Evolutionary conservation across 495 filamentous ascomycete species (phyloP).

Genomic region (Neurospora sp.): DNA sequence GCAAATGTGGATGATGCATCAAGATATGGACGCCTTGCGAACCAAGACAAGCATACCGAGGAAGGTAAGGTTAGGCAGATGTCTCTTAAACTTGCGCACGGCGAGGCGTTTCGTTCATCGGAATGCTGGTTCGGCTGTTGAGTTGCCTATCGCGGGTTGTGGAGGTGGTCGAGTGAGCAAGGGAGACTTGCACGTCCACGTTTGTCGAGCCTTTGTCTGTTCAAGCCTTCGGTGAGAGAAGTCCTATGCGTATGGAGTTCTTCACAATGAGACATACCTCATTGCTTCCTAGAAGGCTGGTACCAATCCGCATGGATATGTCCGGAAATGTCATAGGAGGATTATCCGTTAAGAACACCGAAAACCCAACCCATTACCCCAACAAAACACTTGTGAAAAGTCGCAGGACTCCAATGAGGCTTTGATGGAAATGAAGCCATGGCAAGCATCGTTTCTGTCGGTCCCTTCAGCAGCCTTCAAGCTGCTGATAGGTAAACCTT

Average conservation of each 20-base stretch:
- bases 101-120: background rate
- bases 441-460: background rate
- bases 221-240: too few species aligned
- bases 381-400: background rate
- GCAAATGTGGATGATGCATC: background rate
- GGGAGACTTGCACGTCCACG: background rate
- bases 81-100: background rate
- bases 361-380: background rate
- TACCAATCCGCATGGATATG: background rate
- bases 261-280: background rate
- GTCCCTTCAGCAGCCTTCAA: too few species aligned
- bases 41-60: background rate
- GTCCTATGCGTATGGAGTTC: background rate
- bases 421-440: background rate
- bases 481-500: background rate
- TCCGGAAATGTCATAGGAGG: background rate
- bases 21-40: background rate
- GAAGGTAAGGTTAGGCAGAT: background rate
- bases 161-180: background rate
- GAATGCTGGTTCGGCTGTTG: background rate
- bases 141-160: background rate
- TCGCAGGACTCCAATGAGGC: background rate
- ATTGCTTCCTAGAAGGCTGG: background rate
- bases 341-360: background rate
- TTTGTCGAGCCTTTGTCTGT: background rate